Percentiles rank a stretch among this genome's conserved stretches.
Evolutionary conservation across 176 grass and related monocot species (phyloP).

Genomic region (Aegilops umbellulata): DNA sequence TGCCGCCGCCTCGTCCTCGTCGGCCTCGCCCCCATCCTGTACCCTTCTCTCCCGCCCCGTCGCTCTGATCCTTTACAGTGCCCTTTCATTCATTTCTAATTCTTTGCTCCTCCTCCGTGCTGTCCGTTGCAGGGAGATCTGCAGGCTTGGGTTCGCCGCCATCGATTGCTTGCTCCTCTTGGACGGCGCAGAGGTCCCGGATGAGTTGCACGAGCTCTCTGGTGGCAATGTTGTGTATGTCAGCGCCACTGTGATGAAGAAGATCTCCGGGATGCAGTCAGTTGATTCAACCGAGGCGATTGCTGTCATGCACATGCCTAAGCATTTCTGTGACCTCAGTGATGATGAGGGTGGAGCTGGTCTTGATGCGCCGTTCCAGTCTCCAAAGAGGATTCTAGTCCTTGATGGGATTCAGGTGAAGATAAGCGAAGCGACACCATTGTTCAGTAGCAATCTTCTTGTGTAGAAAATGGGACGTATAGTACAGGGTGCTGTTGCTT

Average conservation of each 20-base stretch:
- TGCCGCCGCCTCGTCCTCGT: constrained; percentile 59
- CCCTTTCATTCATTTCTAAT: neutral
- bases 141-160: constrained; percentile 35
- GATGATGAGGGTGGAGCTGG: constrained; percentile 8
- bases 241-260: constrained; percentile 74
- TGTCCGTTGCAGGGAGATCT: constrained; percentile 58
- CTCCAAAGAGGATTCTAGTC: constrained; percentile 67
- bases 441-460: neutral
- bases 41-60: neutral
- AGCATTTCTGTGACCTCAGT: constrained; percentile 44
- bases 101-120: neutral
- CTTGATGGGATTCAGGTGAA: constrained; percentile 95
- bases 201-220: constrained; percentile 33
- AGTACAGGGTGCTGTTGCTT: neutral
- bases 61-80: neutral
- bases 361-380: constrained; percentile 42
- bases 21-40: constrained; percentile 79
- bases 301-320: constrained; percentile 84
- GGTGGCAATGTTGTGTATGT: constrained; percentile 45
- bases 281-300: constrained; percentile 74
- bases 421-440: neutral
- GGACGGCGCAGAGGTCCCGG: constrained; percentile 43
- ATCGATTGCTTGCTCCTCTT: constrained; percentile 64
- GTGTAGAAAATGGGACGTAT: neutral
- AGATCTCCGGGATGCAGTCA: constrained; percentile 81